Base-by-base conservation (phyloP, 257 asterid genomes). In the Scutellaria barbata region DNA sequence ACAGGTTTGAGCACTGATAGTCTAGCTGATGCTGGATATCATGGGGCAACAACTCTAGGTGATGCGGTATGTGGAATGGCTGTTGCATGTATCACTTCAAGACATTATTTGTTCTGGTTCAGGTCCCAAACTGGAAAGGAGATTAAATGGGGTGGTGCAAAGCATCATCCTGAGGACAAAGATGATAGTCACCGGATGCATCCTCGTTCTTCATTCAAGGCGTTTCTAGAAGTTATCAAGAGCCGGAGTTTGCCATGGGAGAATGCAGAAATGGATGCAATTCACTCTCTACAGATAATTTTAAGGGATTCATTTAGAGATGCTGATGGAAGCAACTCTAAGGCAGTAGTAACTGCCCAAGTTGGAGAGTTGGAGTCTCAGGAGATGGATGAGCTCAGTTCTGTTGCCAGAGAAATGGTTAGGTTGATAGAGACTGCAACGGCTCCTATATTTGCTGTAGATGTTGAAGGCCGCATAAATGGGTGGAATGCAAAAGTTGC, bases 61-160 rank as follows among this genome's bases (percentile, higher is more conserved):
- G 84, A 80, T 79, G 89, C 85, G 3, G 91, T 86, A n/a, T 81
- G 91, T 67, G 91, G 91, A 61, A 81, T 86, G 91, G 87, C 91
- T 5, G 82, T 81, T 62, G 91, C 87, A 6, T 74, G 65, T 47
- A 84, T 86, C 51, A 83, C 78, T 37, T 77, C 89, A 1, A 63
- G 58, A 30, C 81, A 86, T 77, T 81, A 74, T 68, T 47, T 86
- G 51, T 83, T 86, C 65, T 86, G 91, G 91, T 86, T 86, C 70
- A 84, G 91, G 10, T 86, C 91, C 8, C 83, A 86, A 79, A 82
- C 87, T 4, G 89, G 85, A 0, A 80, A 79, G 17, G 90, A 85
- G 76, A 76, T 85, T 58, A 87, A 85, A 62, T 87, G 90, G 92
- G 92, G 90, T 45, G 90, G 92, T 0, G 92, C 88, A 3, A 87